A percentile compares a stretch with the other conserved stretches of the same genome.
Evolutionary conservation across 805 yeast genomes (phyloP).

Genomic region (Candida argentea): DNA sequence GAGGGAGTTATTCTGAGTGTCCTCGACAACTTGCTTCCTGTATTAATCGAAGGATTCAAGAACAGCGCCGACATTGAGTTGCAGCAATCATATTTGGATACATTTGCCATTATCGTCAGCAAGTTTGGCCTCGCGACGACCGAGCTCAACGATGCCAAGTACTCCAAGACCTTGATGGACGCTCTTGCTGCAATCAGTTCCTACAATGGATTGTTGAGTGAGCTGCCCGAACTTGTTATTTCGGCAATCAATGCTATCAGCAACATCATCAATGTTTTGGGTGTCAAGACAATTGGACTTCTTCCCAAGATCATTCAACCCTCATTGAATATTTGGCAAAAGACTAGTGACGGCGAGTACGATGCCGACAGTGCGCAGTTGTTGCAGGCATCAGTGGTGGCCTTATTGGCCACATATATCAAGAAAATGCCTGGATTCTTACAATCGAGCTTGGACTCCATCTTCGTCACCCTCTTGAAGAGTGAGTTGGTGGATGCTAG

Average conservation of each 20-base stretch:
- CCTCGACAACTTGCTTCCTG: constrained; percentile 41
- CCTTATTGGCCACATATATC: constrained; percentile 63
- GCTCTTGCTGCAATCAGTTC: constrained; percentile 41
- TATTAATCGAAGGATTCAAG: constrained; percentile 32
- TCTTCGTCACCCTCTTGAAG: constrained; percentile 47
- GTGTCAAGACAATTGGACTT: constrained; percentile 76
- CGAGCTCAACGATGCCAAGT: constrained; percentile 25
- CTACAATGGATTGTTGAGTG: constrained; percentile 42
- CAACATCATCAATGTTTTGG: constrained; percentile 60
- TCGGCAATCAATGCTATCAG: constrained; percentile 68
- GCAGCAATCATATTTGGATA: constrained; percentile 61
- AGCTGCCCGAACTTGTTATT: constrained; percentile 53
- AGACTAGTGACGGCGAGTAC: constrained; percentile 14
- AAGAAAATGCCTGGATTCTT: constrained; percentile 83
- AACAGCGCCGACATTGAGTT: constrained; percentile 35
- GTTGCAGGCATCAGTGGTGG: constrained; percentile 61
- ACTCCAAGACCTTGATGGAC: constrained; percentile 36
- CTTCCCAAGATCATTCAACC: constrained; percentile 82
- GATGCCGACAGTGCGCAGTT: constrained; percentile 19
- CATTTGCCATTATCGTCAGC: constrained; percentile 50
- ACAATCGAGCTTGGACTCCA: constrained; percentile 53
- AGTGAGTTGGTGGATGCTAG: constrained; percentile 50
- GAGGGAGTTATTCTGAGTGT: constrained; percentile 41
- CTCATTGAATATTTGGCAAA: constrained; percentile 48
- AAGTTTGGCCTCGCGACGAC: constrained; percentile 40